These are phyloP conservation scores for Amanita pseudoporphyria DNA, from an alignment of 768 basidiomycete species.

Conservation along the genomic window DNA sequence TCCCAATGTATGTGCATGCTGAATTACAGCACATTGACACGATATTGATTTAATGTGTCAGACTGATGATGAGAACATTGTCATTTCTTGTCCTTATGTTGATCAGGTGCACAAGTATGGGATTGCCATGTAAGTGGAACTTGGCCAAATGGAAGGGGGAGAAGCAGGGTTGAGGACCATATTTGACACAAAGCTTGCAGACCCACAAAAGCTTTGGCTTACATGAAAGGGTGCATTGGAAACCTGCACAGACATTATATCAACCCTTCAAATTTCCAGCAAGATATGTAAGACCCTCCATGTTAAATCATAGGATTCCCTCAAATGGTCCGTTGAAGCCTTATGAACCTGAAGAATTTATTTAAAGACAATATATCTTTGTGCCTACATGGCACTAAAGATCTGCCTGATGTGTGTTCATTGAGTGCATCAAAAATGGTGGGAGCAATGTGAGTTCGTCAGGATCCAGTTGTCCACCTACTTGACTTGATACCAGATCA, in stretches of 20 bases:
- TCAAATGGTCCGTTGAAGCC: conserved; percentile 15
- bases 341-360: conserved; percentile 24
- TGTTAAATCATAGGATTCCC: neutral
- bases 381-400: conserved; percentile 37
- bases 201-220: conserved; percentile 29
- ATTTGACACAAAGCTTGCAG: conserved; percentile 37
- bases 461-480: neutral
- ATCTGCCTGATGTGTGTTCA: conserved; percentile 34
- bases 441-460: conserved; percentile 28
- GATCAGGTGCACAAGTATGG: conserved; percentile 30
- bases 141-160: conserved; percentile 38
- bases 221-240: conserved; percentile 37
- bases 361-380: conserved; percentile 27
- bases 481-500: conserved; percentile 20
- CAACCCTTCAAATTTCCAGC: conserved; percentile 34
- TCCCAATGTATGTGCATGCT: conserved; percentile 23
- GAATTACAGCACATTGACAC: neutral
- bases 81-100: conserved; percentile 32
- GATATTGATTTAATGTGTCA: conserved; percentile 10
- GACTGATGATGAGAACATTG: conserved; percentile 39
- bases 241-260: conserved; percentile 38
- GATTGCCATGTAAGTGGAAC: conserved; percentile 36
- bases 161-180: conserved; percentile 39
- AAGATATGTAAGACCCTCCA: conserved; percentile 27
- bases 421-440: conserved; percentile 34